phyloP scores from a whole-genome alignment of 192 early-diverging fungal species.

The Coemansia sp. region DNA sequence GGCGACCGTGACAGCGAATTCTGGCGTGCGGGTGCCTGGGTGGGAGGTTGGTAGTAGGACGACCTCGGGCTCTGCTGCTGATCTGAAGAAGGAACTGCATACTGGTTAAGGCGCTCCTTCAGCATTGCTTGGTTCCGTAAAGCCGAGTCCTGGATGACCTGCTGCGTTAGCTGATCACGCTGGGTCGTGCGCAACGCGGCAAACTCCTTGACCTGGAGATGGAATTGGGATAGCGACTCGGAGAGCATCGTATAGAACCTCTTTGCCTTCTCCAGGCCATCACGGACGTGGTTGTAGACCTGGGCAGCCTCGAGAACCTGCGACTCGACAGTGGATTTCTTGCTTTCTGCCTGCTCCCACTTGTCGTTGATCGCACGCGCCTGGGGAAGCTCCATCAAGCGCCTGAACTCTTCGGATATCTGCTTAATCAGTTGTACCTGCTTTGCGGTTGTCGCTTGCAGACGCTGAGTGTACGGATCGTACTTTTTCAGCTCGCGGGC shows the following conservation, averaged over 20 bases:
- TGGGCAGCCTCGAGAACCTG: conserved; percentile 67
- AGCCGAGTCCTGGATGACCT: conserved; percentile 54
- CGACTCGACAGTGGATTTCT: conserved; percentile 64
- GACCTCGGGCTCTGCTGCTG: conserved; percentile 15
- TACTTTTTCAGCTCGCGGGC: conserved; percentile 90
- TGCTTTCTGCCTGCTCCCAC: conserved; percentile 67
- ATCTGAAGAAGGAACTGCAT: conserved; percentile 19
- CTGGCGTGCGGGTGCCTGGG: background rate
- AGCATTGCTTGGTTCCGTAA: conserved; percentile 60
- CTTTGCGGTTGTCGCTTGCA: conserved; percentile 69
- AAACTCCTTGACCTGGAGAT: conserved; percentile 57
- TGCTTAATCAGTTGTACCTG: conserved; percentile 76
- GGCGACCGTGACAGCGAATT: conserved; percentile 18
- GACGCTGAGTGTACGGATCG: conserved; percentile 71
- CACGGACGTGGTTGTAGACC: conserved; percentile 64
- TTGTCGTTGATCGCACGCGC: conserved; percentile 64
- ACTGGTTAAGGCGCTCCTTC: conserved; percentile 61
- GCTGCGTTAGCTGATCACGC: conserved; percentile 57
- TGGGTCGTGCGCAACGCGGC: conserved; percentile 55
- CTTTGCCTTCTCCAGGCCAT: conserved; percentile 59
- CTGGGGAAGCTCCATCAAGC: conserved; percentile 70
- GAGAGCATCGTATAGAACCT: conserved; percentile 61
- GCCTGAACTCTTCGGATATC: conserved; percentile 72
- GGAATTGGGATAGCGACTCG: conserved; percentile 54
- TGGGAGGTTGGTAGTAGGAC: background rate